Evolutionary conservation across 1,284 basidiomycete species (phyloP), one percentile per base, ranked within the genome.

Genomic region (Leucoagaricus sp.): DNA sequence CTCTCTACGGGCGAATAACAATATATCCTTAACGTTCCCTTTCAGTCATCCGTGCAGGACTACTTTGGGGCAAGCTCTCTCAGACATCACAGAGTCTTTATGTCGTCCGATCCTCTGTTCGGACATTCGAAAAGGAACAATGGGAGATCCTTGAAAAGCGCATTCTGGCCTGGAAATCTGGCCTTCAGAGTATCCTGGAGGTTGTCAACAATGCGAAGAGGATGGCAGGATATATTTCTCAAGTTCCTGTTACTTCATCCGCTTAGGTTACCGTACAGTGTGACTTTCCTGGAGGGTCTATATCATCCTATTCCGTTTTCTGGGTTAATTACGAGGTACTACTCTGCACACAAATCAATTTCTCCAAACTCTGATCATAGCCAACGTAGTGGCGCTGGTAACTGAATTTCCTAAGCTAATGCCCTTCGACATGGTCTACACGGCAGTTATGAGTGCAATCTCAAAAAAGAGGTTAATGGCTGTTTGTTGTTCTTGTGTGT

Each of bases 101-200:
- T 60, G 83, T 97, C 61, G 84, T 84, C 54, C 87, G 87, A 36
- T 89, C 94, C 1, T 87, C 88, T 1, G 84, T 91, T 1, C 86
- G 91, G 55, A 78, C 83, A 28, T 96, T 96, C 67, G 90, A 89
- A 63, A 75, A 77, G 33, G 80, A 82, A 56, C 90, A 96, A 71
- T 97, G 94, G 94, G 81, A 87, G 68, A 77, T 83, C 21, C 81
- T 97, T 42, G 91, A 94, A 72, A 85, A 85, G 69, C 81, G 93
- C 33, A 72, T 97, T 28, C 67, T 84, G 17, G 83, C 87, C 46
- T 97, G 94, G 94, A 93, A 94, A 71, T 69, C 81, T 0, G 85
- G 87, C 21, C 75, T 93, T 41, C 77, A 79, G 10, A 75, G 81
- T 55, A 84, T 93, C 38, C 73, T 90, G 56, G 88, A 89, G 31